These are phyloP conservation scores for Daldinia bambusicola DNA, from an alignment of 495 filamentous ascomycete species.

Conservation along the genomic window DNA sequence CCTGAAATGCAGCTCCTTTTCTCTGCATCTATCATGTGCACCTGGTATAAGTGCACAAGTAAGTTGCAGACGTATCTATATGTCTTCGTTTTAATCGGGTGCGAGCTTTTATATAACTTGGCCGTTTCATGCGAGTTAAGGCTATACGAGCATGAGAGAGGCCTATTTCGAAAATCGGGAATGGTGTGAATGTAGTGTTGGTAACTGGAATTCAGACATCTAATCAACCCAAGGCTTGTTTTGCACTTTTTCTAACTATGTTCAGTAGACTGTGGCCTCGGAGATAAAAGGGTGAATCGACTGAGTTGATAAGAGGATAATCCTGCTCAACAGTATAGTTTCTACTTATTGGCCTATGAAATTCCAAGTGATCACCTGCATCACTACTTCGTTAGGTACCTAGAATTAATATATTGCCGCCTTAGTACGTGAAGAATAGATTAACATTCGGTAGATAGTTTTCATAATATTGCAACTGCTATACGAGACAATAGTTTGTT, in stretches of 20 bases:
- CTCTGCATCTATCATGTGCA: not conserved
- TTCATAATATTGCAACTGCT: not conserved
- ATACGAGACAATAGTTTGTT: not conserved
- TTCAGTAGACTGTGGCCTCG: not conserved
- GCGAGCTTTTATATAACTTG: not conserved
- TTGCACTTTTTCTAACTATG: not conserved
- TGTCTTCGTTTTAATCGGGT: not conserved
- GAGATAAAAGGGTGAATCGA: not conserved
- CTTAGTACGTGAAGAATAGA: too few relatives aligned
- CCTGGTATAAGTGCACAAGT: not conserved
- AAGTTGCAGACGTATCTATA: not conserved
- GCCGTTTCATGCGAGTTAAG: not conserved
- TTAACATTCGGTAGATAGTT: not conserved
- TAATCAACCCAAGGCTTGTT: not conserved
- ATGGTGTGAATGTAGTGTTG: not conserved
- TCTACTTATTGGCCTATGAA: not conserved
- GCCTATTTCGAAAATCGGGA: not conserved
- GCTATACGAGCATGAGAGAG: not conserved
- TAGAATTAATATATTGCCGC: too few relatives aligned
- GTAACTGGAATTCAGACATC: not conserved
- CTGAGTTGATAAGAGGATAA: not conserved
- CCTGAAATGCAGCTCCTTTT: not conserved
- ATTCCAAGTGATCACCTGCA: too few relatives aligned
- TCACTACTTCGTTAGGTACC: too few relatives aligned
- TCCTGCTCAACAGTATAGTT: not conserved